Evolutionary conservation across 306 rosid species (phyloP).

Genomic region (Pyrus bretschneideri): DNA sequence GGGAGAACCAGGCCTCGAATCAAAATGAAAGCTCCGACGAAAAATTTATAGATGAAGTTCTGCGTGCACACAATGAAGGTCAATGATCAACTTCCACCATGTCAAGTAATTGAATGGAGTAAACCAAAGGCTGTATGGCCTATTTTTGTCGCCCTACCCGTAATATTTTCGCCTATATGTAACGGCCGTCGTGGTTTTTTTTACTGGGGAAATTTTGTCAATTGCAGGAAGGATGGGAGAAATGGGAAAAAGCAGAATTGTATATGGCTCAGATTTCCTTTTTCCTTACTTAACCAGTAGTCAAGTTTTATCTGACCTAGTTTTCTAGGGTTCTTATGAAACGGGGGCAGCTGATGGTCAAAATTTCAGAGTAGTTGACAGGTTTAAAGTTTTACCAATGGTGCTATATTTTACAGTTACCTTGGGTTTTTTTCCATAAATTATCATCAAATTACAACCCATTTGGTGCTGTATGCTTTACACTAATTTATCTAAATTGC

Average conservation of each 20-base stretch:
- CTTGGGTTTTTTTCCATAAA: not conserved
- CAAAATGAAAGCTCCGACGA: constrained; percentile 2
- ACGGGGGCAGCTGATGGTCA: not conserved
- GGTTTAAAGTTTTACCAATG: not conserved
- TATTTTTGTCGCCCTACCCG: not conserved
- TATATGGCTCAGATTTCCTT: not conserved
- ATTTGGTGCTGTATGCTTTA: not conserved
- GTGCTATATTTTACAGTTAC: not conserved
- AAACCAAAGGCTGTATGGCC: not conserved
- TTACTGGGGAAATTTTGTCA: constrained; percentile 1
- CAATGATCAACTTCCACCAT: not conserved
- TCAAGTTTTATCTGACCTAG: not conserved
- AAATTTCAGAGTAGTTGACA: not conserved
- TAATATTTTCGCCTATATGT: not conserved
- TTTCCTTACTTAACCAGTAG: not conserved
- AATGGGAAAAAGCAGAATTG: not conserved
- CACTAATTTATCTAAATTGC: too few species aligned
- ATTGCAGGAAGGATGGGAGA: not conserved
- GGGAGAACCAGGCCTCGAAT: not conserved
- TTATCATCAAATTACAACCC: not conserved
- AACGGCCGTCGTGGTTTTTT: not conserved
- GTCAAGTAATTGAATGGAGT: not conserved
- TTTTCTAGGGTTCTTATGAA: not conserved
- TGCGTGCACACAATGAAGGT: not conserved
- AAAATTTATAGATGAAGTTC: not conserved